Percentiles rank a stretch among this genome's conserved stretches.
Conservation (phyloP, 306 rosid species). For the Sicyos edulis region DNA sequence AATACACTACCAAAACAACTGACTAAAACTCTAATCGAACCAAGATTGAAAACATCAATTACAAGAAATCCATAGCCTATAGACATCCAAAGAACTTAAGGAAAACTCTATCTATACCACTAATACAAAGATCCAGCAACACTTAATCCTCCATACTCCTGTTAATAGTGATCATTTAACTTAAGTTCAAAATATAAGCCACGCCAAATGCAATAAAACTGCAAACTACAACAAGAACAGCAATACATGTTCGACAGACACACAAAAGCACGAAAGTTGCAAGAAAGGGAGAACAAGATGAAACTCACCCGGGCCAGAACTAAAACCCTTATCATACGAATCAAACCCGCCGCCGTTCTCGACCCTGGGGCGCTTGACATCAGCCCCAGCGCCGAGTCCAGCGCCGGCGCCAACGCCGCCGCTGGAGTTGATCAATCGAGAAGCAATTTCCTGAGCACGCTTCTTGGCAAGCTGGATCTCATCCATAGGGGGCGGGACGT, state of each 20-base stretch:
- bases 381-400: conserved; percentile 26
- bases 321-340: conserved; percentile 49
- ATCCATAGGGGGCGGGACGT: conserved; percentile 58
- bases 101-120: not conserved
- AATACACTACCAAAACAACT: too few species aligned
- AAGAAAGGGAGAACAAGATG: not conserved
- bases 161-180: not conserved
- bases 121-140: not conserved
- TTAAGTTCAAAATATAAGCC: too few species aligned
- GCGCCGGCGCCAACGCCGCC: conserved; percentile 8
- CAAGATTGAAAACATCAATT: not conserved
- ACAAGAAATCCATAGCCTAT: not conserved
- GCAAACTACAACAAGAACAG: not conserved
- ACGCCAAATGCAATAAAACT: not conserved
- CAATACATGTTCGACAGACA: not conserved
- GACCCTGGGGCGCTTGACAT: conserved; percentile 68
- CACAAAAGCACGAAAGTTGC: not conserved
- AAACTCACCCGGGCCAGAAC: conserved; percentile 32
- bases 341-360: conserved; percentile 78
- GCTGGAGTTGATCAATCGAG: conserved; percentile 49
- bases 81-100: not conserved
- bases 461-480: conserved; percentile 85
- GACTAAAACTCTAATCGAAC: not conserved
- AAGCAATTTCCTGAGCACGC: conserved; percentile 90
- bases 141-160: not conserved